Conservation (phyloP, 148 eudicot genomes). For the Rhododendron vialii region DNA sequence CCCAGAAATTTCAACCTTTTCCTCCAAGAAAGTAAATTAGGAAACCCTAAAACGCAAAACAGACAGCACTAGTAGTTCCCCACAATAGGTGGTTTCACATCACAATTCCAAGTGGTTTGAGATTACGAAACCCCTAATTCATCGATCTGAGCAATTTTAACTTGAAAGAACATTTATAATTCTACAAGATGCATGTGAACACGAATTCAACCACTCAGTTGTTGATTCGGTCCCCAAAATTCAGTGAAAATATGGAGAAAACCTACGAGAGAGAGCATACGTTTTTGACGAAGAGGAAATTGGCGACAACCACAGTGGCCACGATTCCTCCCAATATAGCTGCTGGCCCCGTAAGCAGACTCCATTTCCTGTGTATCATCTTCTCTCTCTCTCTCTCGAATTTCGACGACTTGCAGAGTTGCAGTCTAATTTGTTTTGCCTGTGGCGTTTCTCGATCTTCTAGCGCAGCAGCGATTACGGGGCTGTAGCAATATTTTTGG, state of each 20-base stretch:
- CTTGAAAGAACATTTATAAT: neutral
- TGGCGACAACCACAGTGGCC: slow-evolving; percentile 42
- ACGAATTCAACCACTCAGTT: neutral
- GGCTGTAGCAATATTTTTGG: neutral
- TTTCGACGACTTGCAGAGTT: neutral
- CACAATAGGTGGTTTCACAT: neutral
- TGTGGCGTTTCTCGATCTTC: no score
- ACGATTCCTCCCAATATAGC: slow-evolving; percentile 40
- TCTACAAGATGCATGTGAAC: neutral
- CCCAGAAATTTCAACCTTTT: no score
- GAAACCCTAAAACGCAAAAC: neutral
- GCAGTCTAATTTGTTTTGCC: no score
- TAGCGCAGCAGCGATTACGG: no score
- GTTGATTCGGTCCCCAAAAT: neutral
- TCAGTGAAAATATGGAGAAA: neutral
- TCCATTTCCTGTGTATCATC: slow-evolving; percentile 82
- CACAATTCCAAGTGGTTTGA: neutral
- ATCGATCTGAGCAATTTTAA: neutral
- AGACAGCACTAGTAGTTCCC: neutral
- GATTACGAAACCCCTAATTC: neutral
- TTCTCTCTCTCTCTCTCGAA: slow-evolving; percentile 8
- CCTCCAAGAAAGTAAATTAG: neutral
- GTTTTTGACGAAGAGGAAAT: slow-evolving; percentile 38
- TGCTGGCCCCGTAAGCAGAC: slow-evolving; percentile 56
- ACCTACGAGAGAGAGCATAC: slow-evolving; percentile 10